Conservation (phyloP, 495 filamentous ascomycete species). For the Sordaria brevicollis region DNA sequence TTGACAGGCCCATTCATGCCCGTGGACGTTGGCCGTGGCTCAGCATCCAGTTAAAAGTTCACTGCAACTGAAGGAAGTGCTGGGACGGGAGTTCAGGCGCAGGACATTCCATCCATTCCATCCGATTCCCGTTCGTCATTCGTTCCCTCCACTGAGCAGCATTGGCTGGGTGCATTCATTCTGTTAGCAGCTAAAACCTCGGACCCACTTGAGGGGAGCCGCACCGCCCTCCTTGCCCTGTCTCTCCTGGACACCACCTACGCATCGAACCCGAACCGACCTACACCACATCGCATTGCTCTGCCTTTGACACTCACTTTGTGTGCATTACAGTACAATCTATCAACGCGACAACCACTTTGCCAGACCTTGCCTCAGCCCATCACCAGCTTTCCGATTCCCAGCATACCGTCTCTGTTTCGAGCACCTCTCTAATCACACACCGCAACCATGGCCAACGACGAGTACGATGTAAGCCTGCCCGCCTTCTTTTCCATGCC, state of each 20-base stretch:
- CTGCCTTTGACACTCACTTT: constrained; percentile 6
- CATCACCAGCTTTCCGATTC: constrained; percentile 8
- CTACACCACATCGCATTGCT: neutral
- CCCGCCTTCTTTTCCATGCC: neutral
- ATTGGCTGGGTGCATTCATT: neutral
- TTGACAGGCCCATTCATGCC: neutral
- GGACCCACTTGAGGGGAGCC: constrained; percentile 18
- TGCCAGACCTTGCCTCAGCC: constrained; percentile 5
- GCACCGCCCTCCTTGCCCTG: constrained; percentile 22
- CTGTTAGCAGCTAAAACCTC: constrained; percentile 4
- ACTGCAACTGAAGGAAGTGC: neutral
- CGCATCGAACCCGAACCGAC: too few relatives aligned
- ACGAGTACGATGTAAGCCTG: constrained; percentile 95
- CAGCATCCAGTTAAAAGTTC: neutral
- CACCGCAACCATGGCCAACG: constrained; percentile 78
- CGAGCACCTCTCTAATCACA: constrained; percentile 4
- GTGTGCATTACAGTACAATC: constrained; percentile 9
- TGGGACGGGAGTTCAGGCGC: neutral
- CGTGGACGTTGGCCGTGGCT: neutral
- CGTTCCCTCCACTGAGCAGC: neutral
- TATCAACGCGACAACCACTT: neutral
- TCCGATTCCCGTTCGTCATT: too few relatives aligned
- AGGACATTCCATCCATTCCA: neutral
- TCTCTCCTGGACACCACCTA: constrained; percentile 20
- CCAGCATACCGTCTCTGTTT: neutral